Evolutionary conservation across 2,329 filamentous ascomycete species (phyloP).

Genomic region (Ophiocordyceps camponoti-leonardi): DNA sequence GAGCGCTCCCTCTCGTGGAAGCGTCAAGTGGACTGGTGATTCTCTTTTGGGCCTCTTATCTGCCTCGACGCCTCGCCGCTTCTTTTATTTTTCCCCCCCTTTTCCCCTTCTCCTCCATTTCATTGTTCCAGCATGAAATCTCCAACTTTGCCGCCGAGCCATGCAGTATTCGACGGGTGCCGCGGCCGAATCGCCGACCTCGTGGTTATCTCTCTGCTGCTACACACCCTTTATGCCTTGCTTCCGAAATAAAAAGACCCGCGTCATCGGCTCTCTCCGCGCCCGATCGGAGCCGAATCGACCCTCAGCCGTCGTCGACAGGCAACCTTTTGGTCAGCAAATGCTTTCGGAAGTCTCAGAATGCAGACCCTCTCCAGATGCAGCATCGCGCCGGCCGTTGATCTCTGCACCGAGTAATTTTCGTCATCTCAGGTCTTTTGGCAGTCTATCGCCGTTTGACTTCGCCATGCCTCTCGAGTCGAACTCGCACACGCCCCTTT

Average conservation of each 20-base stretch:
- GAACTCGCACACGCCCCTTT: constrained; percentile 34
- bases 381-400: constrained; percentile 30
- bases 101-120: constrained; percentile 6
- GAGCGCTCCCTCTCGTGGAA: constrained; percentile 3
- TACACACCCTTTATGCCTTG: constrained; percentile 23
- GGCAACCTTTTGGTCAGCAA: constrained; percentile 12
- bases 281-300: constrained; percentile 7
- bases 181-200: constrained; percentile 22
- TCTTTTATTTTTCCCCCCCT: constrained; percentile 3
- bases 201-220: constrained; percentile 28
- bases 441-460: constrained; percentile 6
- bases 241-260: constrained; percentile 19
- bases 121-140: constrained; percentile 5
- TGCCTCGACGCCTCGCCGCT: neutral
- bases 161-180: constrained; percentile 26
- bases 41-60: neutral
- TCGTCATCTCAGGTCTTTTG: constrained; percentile 29
- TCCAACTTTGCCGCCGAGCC: constrained; percentile 6
- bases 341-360: constrained; percentile 7
- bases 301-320: constrained; percentile 10
- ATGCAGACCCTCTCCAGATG: constrained; percentile 22
- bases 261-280: constrained; percentile 11
- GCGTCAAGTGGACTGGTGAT: constrained; percentile 4
- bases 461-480: constrained; percentile 35
- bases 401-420: constrained; percentile 45